Evolutionary conservation across 768 basidiomycete species (phyloP).

Genomic region (Mycena rebaudengoi): DNA sequence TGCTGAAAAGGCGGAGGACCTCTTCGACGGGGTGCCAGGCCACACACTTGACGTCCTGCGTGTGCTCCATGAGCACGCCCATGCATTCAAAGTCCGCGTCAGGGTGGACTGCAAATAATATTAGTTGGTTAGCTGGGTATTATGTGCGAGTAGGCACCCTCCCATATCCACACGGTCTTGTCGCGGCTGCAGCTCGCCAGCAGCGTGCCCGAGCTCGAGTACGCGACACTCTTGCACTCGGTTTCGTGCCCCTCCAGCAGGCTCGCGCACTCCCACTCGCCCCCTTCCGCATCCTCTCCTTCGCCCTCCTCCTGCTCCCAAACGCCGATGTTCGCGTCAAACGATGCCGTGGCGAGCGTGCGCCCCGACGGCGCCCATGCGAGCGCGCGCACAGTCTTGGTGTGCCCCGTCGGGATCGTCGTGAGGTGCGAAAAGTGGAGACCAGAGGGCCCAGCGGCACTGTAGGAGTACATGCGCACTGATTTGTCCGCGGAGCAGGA

Average conservation of each 20-base stretch:
- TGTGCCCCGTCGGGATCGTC: constrained; percentile 85
- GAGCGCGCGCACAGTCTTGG: constrained; percentile 85
- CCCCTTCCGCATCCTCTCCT: constrained; percentile 46
- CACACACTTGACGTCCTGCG: constrained; percentile 94
- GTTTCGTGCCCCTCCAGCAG: constrained; percentile 95
- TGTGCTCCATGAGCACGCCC: constrained; percentile 95
- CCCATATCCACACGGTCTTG: constrained; percentile 99
- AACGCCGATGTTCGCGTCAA: constrained; percentile 90
- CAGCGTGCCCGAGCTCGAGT: constrained; percentile 77
- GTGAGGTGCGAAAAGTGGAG: constrained; percentile 61
- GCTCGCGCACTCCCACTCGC: constrained; percentile 89
- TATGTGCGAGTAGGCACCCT: constrained; percentile 62
- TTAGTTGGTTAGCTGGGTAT: constrained; percentile 4
- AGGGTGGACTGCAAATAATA: constrained; percentile 70
- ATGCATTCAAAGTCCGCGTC: constrained; percentile 96
- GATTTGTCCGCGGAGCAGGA: constrained; percentile 96
- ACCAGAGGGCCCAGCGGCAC: constrained; percentile 34
- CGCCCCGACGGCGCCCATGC: constrained; percentile 91
- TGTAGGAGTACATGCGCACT: constrained; percentile 84
- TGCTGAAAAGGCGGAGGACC: constrained; percentile 51
- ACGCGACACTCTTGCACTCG: constrained; percentile 94
- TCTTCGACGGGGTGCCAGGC: constrained; percentile 97
- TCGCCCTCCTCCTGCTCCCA: constrained; percentile 76
- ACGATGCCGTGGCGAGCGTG: constrained; percentile 90
- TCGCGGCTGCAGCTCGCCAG: constrained; percentile 96